Evolutionary conservation across 331 rosid species (phyloP).

Genomic region (Cydonia oblonga): DNA sequence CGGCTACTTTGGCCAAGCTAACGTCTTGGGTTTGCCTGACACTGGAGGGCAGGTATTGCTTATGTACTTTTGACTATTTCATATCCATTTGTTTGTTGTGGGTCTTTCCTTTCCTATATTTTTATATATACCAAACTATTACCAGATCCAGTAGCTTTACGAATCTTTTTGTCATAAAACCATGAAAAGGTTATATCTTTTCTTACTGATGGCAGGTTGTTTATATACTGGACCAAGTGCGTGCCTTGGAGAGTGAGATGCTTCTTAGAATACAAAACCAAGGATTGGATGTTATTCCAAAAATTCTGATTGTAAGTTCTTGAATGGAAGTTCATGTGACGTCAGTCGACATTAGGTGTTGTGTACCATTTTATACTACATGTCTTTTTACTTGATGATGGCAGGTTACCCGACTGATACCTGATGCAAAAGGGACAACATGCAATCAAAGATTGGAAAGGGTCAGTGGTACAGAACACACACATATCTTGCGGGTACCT

Average conservation of each 20-base stretch:
- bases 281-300: conserved; percentile 18
- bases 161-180: background rate
- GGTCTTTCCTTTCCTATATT: background rate
- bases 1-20: conserved; percentile 94
- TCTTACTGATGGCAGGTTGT: conserved; percentile 10
- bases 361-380: background rate
- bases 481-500: conserved; percentile 16
- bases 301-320: conserved; percentile 17
- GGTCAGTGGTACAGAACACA: conserved; percentile 18
- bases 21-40: conserved; percentile 90
- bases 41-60: conserved; percentile 82
- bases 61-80: background rate
- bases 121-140: too few relatives aligned
- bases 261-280: conserved; percentile 20
- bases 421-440: conserved; percentile 22
- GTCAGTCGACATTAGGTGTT: background rate
- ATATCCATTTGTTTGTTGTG: background rate
- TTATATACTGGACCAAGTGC: conserved; percentile 28
- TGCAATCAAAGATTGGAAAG: conserved; percentile 23
- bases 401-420: conserved; percentile 17
- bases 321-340: background rate
- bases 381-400: background rate
- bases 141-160: background rate
- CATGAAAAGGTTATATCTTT: background rate
- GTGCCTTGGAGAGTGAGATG: conserved; percentile 24